Evolutionary conservation across 805 yeast species (phyloP).

Genomic region (Cyberlindnera lachancei): DNA sequence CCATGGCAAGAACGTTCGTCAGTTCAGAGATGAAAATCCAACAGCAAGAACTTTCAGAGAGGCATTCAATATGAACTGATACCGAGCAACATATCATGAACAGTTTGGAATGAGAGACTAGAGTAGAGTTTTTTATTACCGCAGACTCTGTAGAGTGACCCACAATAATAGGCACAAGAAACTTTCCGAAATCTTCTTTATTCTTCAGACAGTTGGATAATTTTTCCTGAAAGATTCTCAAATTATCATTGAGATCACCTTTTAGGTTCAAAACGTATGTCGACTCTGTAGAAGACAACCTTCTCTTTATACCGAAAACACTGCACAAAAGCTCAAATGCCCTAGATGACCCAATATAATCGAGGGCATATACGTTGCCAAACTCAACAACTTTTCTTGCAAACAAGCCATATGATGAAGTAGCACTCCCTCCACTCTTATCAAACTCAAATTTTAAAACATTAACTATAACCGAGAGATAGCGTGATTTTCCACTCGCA

Average conservation of each 20-base stretch:
- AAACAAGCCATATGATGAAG: conserved; percentile 6
- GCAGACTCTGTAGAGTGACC: conserved; percentile 5
- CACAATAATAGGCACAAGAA: conserved; percentile 4
- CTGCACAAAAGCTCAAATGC: conserved; percentile 11
- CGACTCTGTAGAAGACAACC: conserved; percentile 6
- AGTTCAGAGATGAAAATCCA: conserved; percentile 15
- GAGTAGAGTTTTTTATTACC: conserved; percentile 2
- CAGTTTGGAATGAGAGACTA: conserved; percentile 14
- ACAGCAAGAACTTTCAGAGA: conserved; percentile 9
- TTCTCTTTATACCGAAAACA: conserved; percentile 5
- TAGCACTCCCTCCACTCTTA: background rate
- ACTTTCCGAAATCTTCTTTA: conserved; percentile 4
- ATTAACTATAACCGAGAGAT: conserved; percentile 11
- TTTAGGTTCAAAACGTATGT: conserved; percentile 6
- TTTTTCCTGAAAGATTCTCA: conserved; percentile 10
- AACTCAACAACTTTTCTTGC: conserved; percentile 13
- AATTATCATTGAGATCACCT: conserved; percentile 11
- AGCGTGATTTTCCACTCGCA: conserved; percentile 6
- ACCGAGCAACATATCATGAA: conserved; percentile 14
- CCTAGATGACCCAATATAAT: conserved; percentile 7
- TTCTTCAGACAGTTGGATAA: conserved; percentile 8
- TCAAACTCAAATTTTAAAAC: conserved; percentile 12
- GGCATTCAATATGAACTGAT: conserved; percentile 13
- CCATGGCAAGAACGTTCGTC: conserved; percentile 3
- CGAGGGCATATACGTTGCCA: conserved; percentile 11